phyloP scores from a whole-genome alignment of 2,329 filamentous ascomycete species.

The Diaporthe citri region DNA sequence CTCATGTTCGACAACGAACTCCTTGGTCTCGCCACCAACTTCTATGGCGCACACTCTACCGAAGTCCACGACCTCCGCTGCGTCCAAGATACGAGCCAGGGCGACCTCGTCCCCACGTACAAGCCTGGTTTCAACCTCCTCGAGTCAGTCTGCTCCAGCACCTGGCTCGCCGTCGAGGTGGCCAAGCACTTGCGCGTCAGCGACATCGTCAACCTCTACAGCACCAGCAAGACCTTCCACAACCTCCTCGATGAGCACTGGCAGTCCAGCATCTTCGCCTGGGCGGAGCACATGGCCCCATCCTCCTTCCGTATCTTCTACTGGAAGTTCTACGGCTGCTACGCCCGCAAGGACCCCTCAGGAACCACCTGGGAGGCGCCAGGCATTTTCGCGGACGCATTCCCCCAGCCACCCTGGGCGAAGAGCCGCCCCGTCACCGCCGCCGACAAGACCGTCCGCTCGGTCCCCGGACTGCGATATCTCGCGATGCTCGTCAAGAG shows the following conservation, averaged over 20 bases:
- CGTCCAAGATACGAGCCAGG: neutral
- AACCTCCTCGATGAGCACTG: constrained; percentile 69
- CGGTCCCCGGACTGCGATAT: constrained; percentile 75
- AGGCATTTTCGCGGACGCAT: constrained; percentile 37
- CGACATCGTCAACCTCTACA: constrained; percentile 75
- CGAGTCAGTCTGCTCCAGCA: constrained; percentile 55
- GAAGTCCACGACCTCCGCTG: neutral
- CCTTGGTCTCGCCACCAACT: constrained; percentile 27
- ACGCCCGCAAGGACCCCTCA: constrained; percentile 72
- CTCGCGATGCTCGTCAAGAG: constrained; percentile 74
- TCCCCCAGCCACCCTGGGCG: constrained; percentile 35
- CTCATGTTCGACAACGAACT: constrained; percentile 31
- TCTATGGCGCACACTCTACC: constrained; percentile 31
- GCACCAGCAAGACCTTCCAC: constrained; percentile 73
- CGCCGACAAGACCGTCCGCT: constrained; percentile 53
- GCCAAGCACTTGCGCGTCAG: constrained; percentile 64
- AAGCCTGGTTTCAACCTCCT: constrained; percentile 55
- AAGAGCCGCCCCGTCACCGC: constrained; percentile 27
- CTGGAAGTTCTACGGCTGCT: constrained; percentile 68
- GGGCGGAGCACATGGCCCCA: constrained; percentile 66
- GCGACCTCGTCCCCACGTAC: neutral
- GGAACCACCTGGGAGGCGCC: constrained; percentile 49
- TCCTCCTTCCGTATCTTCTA: constrained; percentile 69
- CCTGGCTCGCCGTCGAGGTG: constrained; percentile 68
- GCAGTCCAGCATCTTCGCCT: constrained; percentile 68